Conservation (phyloP, 2,329 filamentous ascomycete species). For the Tetracladium maxilliforme region DNA sequence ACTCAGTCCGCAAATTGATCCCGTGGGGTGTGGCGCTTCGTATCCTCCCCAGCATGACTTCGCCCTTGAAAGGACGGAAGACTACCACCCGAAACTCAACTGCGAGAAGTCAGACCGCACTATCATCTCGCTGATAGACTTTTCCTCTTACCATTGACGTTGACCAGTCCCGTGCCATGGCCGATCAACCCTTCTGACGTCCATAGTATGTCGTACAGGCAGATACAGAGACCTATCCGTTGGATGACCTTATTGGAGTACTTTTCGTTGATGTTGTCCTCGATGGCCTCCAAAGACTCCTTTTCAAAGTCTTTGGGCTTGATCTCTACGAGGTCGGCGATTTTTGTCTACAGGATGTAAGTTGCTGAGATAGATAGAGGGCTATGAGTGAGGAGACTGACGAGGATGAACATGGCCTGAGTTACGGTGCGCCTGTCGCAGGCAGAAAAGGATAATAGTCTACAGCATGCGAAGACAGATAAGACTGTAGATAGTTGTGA, state of each 20-base stretch:
- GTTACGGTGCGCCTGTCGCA: not conserved
- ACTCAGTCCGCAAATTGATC: constrained; percentile 71
- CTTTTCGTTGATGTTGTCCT: constrained; percentile 94
- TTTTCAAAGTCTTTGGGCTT: constrained; percentile 78
- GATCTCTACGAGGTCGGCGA: constrained; percentile 91
- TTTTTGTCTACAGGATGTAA: constrained; percentile 53
- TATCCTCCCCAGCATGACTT: constrained; percentile 79
- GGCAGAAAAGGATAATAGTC: too few relatives aligned
- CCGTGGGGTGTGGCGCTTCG: constrained; percentile 56
- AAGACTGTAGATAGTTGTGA: too few relatives aligned
- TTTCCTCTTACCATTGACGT: constrained; percentile 62
- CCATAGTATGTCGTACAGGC: constrained; percentile 80
- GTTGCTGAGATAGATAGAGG: not conserved
- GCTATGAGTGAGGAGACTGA: constrained; percentile 14
- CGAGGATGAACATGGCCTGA: constrained; percentile 31
- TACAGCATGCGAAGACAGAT: too few relatives aligned
- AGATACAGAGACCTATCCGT: constrained; percentile 85
- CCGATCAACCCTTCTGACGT: constrained; percentile 89
- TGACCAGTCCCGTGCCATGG: constrained; percentile 80
- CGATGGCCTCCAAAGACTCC: constrained; percentile 67
- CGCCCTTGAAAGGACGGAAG: constrained; percentile 90
- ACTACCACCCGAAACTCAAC: constrained; percentile 90
- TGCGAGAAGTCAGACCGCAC: constrained; percentile 20
- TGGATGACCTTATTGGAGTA: constrained; percentile 94
- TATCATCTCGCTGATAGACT: too few relatives aligned